Percentiles rank a stretch among this genome's conserved stretches.
These are phyloP conservation scores for Aureobasidium sp. DNA, from an alignment of 2,329 filamentous ascomycete genomes.

Conservation along the genomic window DNA sequence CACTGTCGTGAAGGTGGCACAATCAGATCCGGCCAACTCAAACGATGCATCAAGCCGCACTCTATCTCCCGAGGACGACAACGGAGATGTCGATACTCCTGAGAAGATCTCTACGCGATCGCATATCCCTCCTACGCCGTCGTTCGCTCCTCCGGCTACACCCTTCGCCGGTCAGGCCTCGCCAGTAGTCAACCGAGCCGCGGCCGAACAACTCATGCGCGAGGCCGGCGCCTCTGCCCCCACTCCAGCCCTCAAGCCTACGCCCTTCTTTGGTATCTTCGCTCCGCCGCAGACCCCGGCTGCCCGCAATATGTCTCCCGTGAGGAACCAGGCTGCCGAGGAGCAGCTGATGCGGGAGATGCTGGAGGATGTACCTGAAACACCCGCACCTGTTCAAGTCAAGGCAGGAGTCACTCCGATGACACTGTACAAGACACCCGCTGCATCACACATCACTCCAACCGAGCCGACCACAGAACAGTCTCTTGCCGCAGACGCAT, in stretches of 20 bases:
- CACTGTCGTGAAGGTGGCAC: neutral
- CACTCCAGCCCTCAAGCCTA: neutral
- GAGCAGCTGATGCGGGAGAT: conserved; percentile 6
- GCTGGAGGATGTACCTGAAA: neutral
- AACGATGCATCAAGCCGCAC: conserved; percentile 9
- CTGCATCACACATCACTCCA: neutral
- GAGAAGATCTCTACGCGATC: neutral
- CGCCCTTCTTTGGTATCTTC: conserved; percentile 7
- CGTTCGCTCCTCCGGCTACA: neutral
- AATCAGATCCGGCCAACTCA: neutral
- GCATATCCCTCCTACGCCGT: neutral
- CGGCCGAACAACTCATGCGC: neutral
- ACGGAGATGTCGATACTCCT: neutral
- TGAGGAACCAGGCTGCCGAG: neutral
- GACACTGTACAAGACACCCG: conserved; percentile 4
- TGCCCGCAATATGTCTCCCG: neutral
- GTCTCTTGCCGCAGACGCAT: neutral
- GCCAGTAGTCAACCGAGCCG: neutral
- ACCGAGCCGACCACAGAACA: neutral
- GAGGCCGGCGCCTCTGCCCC: neutral
- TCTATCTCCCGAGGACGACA: neutral
- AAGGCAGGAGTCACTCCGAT: neutral
- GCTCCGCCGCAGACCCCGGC: neutral
- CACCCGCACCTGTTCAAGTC: neutral
- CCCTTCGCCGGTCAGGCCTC: neutral